Percentiles rank a stretch among this genome's conserved stretches.
Conservation (phyloP, 2,329 filamentous ascomycete genomes). For the Arthroderma sp. region DNA sequence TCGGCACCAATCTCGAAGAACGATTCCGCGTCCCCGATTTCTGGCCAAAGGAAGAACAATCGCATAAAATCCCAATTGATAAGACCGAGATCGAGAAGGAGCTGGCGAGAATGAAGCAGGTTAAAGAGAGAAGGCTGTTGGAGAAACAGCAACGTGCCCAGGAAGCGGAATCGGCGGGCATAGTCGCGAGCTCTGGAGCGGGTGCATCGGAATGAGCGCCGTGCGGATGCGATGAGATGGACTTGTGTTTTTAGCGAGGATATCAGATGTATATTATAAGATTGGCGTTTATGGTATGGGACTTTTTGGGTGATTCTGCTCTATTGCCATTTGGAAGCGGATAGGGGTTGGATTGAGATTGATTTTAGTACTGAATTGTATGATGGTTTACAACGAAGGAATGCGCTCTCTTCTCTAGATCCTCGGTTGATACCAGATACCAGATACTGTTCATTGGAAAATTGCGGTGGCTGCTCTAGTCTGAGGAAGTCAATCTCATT, state of each 20-base stretch:
- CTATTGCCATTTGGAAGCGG: too few species aligned
- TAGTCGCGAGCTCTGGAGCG: not conserved
- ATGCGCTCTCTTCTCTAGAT: too few species aligned
- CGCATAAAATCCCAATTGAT: conserved; percentile 40
- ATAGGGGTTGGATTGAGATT: too few species aligned
- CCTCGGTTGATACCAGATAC: too few species aligned
- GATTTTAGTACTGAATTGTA: too few species aligned
- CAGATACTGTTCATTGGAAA: too few species aligned
- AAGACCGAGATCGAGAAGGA: conserved; percentile 58
- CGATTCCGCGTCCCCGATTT: conserved; percentile 82
- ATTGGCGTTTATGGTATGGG: not conserved
- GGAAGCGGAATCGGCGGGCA: conserved; percentile 6
- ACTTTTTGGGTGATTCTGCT: not conserved
- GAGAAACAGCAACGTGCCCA: conserved; percentile 13
- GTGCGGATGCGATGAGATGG: too few species aligned
- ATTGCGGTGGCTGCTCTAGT: too few species aligned
- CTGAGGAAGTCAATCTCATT: too few species aligned
- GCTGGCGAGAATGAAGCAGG: conserved; percentile 52
- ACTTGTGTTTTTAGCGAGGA: not conserved
- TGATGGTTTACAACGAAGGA: too few species aligned
- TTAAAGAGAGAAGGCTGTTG: conserved; percentile 32
- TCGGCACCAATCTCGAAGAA: conserved; percentile 91
- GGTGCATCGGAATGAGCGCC: not conserved
- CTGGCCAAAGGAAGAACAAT: conserved; percentile 62
- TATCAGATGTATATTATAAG: not conserved